Evolutionary conservation across 345 rosid species (phyloP).

Genomic region (Sapria himalayana): DNA sequence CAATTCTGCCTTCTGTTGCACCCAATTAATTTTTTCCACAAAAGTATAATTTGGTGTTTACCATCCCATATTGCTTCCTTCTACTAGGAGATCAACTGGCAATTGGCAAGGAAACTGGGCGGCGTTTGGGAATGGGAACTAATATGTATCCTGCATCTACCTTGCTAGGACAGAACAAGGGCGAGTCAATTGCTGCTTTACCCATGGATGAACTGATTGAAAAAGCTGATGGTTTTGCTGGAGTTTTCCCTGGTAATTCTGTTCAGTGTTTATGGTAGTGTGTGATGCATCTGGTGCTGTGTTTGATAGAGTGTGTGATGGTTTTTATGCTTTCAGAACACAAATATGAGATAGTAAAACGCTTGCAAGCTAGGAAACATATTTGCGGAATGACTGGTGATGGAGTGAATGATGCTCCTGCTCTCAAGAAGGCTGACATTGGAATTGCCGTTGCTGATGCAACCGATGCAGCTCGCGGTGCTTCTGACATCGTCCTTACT

Average conservation of each 20-base stretch:
- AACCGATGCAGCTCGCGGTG: constrained; percentile 95
- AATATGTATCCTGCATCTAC: constrained; percentile 99
- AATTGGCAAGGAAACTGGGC: constrained; percentile 93
- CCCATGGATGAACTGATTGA: constrained; percentile 95
- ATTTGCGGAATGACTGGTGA: constrained; percentile 99
- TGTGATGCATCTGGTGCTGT: constrained; percentile 1
- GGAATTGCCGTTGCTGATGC: constrained; percentile 99
- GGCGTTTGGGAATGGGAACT: constrained; percentile 97
- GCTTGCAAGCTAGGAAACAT: constrained; percentile 90
- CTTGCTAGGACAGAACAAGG: constrained; percentile 81
- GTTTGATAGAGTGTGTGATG: not conserved
- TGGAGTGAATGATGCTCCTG: constrained; percentile 99
- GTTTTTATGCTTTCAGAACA: constrained; percentile 36
- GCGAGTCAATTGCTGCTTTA: constrained; percentile 72
- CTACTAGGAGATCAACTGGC: constrained; percentile 86
- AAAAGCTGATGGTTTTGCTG: constrained; percentile 99
- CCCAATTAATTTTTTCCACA: too few relatives aligned
- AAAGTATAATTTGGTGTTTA: too few relatives aligned
- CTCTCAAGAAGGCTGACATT: constrained; percentile 94
- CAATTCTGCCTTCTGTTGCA: too few relatives aligned
- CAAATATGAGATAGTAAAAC: constrained; percentile 91
- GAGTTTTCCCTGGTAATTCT: constrained; percentile 80
- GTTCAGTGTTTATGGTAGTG: not conserved
- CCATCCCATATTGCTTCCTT: too few relatives aligned
- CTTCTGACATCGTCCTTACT: constrained; percentile 89